These are phyloP conservation scores for Aeschynomene evenia DNA, from an alignment of 306 rosid species.

Conservation along the genomic window DNA sequence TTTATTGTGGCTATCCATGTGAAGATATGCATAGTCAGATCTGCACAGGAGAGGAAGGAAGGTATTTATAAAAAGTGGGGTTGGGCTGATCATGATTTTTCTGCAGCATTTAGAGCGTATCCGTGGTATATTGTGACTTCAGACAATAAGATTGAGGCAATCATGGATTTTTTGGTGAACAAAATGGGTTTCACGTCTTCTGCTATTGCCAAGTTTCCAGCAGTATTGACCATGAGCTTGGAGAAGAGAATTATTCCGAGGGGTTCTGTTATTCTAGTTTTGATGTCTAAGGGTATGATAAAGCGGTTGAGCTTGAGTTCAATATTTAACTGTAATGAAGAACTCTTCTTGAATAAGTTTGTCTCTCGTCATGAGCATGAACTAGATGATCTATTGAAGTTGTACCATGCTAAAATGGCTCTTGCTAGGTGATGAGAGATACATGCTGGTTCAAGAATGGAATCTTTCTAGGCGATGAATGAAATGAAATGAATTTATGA, in stretches of 20 bases:
- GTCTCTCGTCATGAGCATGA: slow-evolving; percentile 24
- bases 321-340: slow-evolving; percentile 2
- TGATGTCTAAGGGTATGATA: slow-evolving; percentile 24
- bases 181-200: slow-evolving; percentile 24
- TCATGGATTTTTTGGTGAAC: slow-evolving; percentile 34
- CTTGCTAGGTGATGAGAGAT: not conserved
- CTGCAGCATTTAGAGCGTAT: slow-evolving; percentile 22
- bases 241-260: slow-evolving; percentile 25
- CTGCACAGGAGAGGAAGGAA: slow-evolving; percentile 37
- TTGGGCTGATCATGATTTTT: slow-evolving; percentile 24
- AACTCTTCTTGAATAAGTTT: slow-evolving; percentile 23
- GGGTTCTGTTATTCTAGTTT: slow-evolving; percentile 30
- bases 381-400: slow-evolving; percentile 29
- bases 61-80: slow-evolving; percentile 35
- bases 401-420: slow-evolving; percentile 20
- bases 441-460: too few relatives aligned
- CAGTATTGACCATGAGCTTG: slow-evolving; percentile 13
- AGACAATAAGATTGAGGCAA: slow-evolving; percentile 20
- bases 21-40: slow-evolving; percentile 1
- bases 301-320: not conserved
- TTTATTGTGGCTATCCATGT: slow-evolving; percentile 16
- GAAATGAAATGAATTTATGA: too few relatives aligned
- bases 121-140: slow-evolving; percentile 28
- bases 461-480: too few relatives aligned
- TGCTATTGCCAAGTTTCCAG: not conserved